Evolutionary conservation across 805 yeast genomes (phyloP).

Genomic region (Sugiyamaella lignohabitans): DNA sequence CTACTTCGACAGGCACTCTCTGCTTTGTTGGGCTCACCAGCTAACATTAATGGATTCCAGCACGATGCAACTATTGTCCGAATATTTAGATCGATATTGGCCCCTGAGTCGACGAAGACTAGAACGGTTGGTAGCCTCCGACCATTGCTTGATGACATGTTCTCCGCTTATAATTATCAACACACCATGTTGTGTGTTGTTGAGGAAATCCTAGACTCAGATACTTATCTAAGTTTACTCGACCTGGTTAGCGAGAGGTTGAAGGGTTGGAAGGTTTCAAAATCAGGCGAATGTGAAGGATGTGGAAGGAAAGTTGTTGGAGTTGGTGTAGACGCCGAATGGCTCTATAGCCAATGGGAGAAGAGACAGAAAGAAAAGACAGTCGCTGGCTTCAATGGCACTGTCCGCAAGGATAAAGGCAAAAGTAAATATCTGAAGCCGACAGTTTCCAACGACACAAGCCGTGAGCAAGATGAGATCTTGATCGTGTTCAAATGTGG

Average conservation of each 20-base stretch:
- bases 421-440: background rate
- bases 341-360: slow-evolving; percentile 37
- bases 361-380: slow-evolving; percentile 17
- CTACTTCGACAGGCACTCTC: slow-evolving; percentile 19
- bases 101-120: slow-evolving; percentile 31
- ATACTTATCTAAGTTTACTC: slow-evolving; percentile 44
- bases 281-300: slow-evolving; percentile 55
- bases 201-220: slow-evolving; percentile 49
- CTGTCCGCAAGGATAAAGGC: background rate
- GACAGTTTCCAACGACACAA: too few species aligned
- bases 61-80: slow-evolving; percentile 40
- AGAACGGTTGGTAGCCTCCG: slow-evolving; percentile 56
- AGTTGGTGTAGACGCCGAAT: slow-evolving; percentile 42
- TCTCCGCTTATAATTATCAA: slow-evolving; percentile 59
- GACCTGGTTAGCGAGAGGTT: slow-evolving; percentile 37
- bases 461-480: slow-evolving; percentile 24
- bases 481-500: slow-evolving; percentile 55
- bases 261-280: slow-evolving; percentile 59
- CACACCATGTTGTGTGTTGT: slow-evolving; percentile 47
- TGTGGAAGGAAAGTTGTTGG: slow-evolving; percentile 79
- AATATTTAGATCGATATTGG: slow-evolving; percentile 45
- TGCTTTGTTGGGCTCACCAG: slow-evolving; percentile 29
- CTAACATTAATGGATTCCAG: slow-evolving; percentile 12
- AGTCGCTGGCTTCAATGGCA: background rate
- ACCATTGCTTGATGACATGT: slow-evolving; percentile 54